Conservation (phyloP, 2,329 filamentous ascomycete species). For the Pyricularia sp. region DNA sequence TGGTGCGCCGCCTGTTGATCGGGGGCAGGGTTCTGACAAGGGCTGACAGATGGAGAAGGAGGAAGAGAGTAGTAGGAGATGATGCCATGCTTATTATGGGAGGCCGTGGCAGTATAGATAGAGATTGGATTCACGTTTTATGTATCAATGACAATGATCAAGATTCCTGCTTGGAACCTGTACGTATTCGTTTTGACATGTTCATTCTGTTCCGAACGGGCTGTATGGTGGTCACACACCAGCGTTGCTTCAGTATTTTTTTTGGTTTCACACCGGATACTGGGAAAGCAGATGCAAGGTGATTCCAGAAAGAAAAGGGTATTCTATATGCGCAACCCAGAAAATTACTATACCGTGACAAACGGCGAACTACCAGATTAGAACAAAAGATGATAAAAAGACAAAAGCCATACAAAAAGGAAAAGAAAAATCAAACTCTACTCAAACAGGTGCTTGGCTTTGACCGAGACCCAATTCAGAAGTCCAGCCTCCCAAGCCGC, state of each 20-base stretch:
- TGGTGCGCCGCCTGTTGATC: constrained; percentile 38
- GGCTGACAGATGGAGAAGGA: not conserved
- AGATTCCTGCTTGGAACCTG: not conserved
- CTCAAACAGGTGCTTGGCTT: not conserved
- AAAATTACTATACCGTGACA: too few relatives aligned
- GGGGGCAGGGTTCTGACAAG: constrained; percentile 11
- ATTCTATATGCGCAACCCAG: too few relatives aligned
- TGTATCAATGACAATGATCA: not conserved
- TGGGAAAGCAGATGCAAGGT: too few relatives aligned
- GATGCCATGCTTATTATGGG: not conserved
- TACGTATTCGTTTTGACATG: not conserved
- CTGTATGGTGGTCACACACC: not conserved
- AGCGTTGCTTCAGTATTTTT: too few relatives aligned
- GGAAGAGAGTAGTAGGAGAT: not conserved
- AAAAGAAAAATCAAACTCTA: not conserved
- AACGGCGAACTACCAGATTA: not conserved
- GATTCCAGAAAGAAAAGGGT: too few relatives aligned
- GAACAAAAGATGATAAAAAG: not conserved
- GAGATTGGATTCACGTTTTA: not conserved
- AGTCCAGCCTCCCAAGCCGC: not conserved
- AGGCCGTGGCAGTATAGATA: not conserved
- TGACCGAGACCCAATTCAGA: not conserved
- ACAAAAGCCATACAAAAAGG: not conserved
- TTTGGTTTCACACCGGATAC: too few relatives aligned
- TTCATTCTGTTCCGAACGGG: not conserved